These are phyloP conservation scores for Thermothelomyces thermophilus DNA, from an alignment of 2,329 filamentous ascomycete species.

Conservation along the genomic window DNA sequence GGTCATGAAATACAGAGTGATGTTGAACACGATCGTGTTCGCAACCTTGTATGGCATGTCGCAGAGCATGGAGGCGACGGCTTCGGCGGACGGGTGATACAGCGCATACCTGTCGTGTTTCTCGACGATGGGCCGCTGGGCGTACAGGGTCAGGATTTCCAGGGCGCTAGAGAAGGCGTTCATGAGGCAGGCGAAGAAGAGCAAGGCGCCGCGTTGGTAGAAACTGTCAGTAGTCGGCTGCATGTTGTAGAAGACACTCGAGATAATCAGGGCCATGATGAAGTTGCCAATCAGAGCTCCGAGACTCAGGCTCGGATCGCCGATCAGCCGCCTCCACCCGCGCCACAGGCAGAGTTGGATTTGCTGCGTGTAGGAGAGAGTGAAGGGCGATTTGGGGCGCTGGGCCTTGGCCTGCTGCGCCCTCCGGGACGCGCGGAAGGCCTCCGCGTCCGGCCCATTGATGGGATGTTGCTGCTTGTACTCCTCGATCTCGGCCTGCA, in stretches of 20 bases:
- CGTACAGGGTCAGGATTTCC: constrained; percentile 80
- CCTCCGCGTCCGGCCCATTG: constrained; percentile 48
- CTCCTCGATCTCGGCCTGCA: constrained; percentile 49
- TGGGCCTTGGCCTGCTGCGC: constrained; percentile 51
- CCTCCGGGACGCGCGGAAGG: constrained; percentile 48
- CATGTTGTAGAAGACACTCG: constrained; percentile 76
- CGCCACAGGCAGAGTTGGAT: constrained; percentile 72
- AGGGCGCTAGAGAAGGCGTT: constrained; percentile 77
- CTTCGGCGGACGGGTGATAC: constrained; percentile 85
- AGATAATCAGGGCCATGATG: constrained; percentile 68
- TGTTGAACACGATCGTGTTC: constrained; percentile 72
- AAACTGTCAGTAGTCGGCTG: constrained; percentile 60
- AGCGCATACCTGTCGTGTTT: constrained; percentile 82
- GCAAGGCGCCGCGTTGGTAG: constrained; percentile 68
- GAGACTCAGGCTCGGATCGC: constrained; percentile 69
- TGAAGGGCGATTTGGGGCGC: constrained; percentile 71
- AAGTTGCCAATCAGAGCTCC: constrained; percentile 65
- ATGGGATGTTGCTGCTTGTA: constrained; percentile 50
- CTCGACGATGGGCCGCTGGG: constrained; percentile 85
- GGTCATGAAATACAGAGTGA: constrained; percentile 81
- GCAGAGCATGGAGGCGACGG: constrained; percentile 77
- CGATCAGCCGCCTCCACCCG: constrained; percentile 68
- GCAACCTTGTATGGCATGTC: constrained; percentile 77
- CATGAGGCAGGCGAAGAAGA: constrained; percentile 84
- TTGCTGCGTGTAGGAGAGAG: constrained; percentile 70